Conservation (phyloP, 1,284 basidiomycete genomes). For the Leccinum griseonigrum region DNA sequence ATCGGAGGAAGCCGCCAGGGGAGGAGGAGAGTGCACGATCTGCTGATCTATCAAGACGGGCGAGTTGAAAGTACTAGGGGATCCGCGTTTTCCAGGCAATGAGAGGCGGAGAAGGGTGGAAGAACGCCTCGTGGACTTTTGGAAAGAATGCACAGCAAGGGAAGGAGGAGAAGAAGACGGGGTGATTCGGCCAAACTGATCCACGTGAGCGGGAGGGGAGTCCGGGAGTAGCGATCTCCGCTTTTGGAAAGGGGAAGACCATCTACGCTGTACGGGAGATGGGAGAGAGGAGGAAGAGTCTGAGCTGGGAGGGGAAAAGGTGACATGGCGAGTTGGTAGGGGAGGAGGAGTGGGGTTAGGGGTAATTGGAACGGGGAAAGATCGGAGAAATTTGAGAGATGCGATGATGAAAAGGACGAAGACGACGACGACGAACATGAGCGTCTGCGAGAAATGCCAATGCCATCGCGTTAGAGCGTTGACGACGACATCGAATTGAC, state of each 20-base stretch:
- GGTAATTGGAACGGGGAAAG: neutral
- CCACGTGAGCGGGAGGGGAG: neutral
- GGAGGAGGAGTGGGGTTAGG: neutral
- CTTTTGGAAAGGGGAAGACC: constrained; percentile 18
- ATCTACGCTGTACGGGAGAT: constrained; percentile 5
- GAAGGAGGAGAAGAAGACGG: neutral
- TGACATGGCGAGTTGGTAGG: constrained; percentile 14
- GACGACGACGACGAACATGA: neutral
- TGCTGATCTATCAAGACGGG: neutral
- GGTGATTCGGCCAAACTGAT: constrained; percentile 12
- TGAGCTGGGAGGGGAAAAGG: constrained; percentile 8
- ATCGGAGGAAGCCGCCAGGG: neutral
- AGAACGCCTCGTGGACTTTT: constrained; percentile 3
- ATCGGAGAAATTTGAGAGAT: neutral
- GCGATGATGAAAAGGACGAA: constrained; percentile 5
- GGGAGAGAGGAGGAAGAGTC: neutral
- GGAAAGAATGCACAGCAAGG: neutral
- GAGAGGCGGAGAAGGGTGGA: constrained; percentile 11
- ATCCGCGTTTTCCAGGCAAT: constrained; percentile 11
- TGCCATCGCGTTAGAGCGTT: neutral
- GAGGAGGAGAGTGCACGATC: neutral
- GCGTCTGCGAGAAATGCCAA: neutral
- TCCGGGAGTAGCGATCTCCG: neutral
- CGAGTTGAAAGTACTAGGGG: neutral
- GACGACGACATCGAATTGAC: neutral